A percentile compares a stretch with the other conserved stretches of the same genome.
phyloP scores from a whole-genome alignment of 352 stramenopile genomes.

The Pythium folliculosum region DNA sequence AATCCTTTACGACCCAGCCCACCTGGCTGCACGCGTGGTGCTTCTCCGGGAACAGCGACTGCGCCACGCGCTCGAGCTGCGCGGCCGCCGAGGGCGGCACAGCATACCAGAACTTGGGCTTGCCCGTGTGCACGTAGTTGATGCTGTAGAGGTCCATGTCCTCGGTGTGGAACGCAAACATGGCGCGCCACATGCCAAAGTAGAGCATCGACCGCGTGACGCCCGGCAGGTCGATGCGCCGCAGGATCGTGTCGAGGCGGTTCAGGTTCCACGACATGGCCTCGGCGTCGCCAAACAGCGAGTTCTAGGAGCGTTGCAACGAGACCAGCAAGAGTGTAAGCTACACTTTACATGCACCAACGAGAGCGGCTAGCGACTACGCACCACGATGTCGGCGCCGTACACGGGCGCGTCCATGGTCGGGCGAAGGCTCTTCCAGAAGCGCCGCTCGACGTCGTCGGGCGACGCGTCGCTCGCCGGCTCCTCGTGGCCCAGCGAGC shows the following conservation, averaged over 20 bases:
- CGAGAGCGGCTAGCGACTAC: slow-evolving; percentile 4
- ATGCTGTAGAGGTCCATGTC: slow-evolving; percentile 95
- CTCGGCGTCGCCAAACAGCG: slow-evolving; percentile 77
- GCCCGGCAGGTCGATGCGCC: slow-evolving; percentile 76
- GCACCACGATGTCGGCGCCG: slow-evolving; percentile 88
- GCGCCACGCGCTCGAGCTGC: slow-evolving; percentile 83
- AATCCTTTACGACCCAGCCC: neutral
- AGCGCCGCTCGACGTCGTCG: slow-evolving; percentile 74
- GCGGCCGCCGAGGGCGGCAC: slow-evolving; percentile 70
- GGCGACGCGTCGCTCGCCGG: slow-evolving; percentile 31
- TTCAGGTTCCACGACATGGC: slow-evolving; percentile 88
- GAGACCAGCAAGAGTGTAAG: neutral
- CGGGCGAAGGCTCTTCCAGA: slow-evolving; percentile 86
- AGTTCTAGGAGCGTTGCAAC: slow-evolving; percentile 35
- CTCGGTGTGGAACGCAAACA: slow-evolving; percentile 94
- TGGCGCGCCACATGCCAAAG: slow-evolving; percentile 93
- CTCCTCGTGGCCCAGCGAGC: slow-evolving; percentile 25
- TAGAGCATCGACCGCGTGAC: slow-evolving; percentile 93
- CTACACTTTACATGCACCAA: neutral
- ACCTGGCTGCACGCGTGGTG: slow-evolving; percentile 78
- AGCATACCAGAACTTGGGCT: slow-evolving; percentile 93
- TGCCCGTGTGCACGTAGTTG: slow-evolving; percentile 93
- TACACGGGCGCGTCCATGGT: slow-evolving; percentile 90
- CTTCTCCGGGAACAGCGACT: slow-evolving; percentile 89
- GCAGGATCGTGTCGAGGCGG: slow-evolving; percentile 86